These are phyloP conservation scores for Hortaea sp. DNA, from an alignment of 2,329 filamentous ascomycete genomes.

Conservation along the genomic window DNA sequence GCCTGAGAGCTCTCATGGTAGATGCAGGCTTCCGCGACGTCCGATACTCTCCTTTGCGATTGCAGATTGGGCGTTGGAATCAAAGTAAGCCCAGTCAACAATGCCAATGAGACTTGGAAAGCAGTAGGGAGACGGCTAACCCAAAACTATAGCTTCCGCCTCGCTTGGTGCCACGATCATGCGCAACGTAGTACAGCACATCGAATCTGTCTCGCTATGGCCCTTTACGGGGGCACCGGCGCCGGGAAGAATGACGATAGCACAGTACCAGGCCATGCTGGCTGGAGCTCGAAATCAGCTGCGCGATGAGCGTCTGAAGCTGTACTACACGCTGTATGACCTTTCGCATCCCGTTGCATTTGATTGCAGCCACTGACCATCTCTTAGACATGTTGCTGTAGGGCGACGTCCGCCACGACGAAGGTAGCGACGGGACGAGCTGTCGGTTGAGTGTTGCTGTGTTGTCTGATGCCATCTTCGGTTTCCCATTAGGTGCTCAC, in stretches of 20 bases:
- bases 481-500: too few relatives aligned
- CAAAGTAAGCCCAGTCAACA: neutral
- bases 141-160: neutral
- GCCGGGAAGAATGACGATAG: conserved; percentile 1
- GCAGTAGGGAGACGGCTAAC: neutral
- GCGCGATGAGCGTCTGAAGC: conserved; percentile 2
- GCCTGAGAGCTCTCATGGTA: conserved; percentile 10
- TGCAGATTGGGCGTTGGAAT: conserved; percentile 8
- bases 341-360: neutral
- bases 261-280: conserved; percentile 1
- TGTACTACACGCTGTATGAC: conserved; percentile 4
- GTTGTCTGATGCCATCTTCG: too few relatives aligned
- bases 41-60: neutral
- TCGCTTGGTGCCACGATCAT: conserved; percentile 2
- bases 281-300: conserved; percentile 4
- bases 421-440: too few relatives aligned
- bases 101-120: neutral
- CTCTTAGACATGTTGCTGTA: conserved; percentile 1
- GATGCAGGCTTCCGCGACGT: conserved; percentile 12
- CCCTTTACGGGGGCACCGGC: conserved; percentile 1
- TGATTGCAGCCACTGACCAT: neutral
- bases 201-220: conserved; percentile 6
- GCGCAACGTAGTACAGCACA: conserved; percentile 2
- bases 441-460: too few relatives aligned
- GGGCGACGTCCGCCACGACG: conserved; percentile 1